Base-by-base conservation (phyloP, 2,329 filamentous ascomycete genomes). In the Beauveria bassiana region DNA sequence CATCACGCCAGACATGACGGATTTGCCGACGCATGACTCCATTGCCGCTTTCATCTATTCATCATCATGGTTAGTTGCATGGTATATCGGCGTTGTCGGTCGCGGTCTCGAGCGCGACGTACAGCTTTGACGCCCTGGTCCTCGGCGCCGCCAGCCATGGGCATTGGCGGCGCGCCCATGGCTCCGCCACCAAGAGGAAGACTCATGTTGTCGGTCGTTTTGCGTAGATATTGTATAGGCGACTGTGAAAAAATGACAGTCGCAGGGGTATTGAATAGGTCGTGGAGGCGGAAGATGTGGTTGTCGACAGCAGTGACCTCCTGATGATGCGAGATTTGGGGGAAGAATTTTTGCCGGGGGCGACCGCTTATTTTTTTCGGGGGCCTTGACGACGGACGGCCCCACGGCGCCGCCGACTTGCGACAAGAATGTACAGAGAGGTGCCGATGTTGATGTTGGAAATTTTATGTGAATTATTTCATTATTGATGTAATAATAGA, bases 21-120 rank as follows among this genome's bases (percentile, higher is more conserved):
- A 90, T 76, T 99, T 99, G 62, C 87, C 87, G 26, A 88, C 86
- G 73, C 95, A 99, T 40, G 91, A 96, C 75, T 98, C 93, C 91
- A 97, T 96, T 49, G 86, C 85, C 26, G 80, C 76, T 81, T 91
- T 86, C 79, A 96, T 88, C 90, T 95, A 66, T 34, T 59, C n/a
- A 26, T 5, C 46, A 47, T 20, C 5, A 9, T 16, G 22, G 18
- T 63, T 59, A 62, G 59, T 38, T 38, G 12, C 5, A 16, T 38
- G 34, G 34, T 38, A 16, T 6, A 38, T 38, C 5, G 34, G 6
- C 34, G 14, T 38, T 38, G 34, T 38, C 34, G 12, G 34, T 38
- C 16, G 34, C 34, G 5, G 47, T 34, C 3, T 14, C 26, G 53
- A 55, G 62, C 22, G 60, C 43, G 43, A 71, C 77, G 57, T 71